These are phyloP conservation scores for Citrullus colocynthis DNA, from an alignment of 306 rosid genomes.

Conservation along the genomic window DNA sequence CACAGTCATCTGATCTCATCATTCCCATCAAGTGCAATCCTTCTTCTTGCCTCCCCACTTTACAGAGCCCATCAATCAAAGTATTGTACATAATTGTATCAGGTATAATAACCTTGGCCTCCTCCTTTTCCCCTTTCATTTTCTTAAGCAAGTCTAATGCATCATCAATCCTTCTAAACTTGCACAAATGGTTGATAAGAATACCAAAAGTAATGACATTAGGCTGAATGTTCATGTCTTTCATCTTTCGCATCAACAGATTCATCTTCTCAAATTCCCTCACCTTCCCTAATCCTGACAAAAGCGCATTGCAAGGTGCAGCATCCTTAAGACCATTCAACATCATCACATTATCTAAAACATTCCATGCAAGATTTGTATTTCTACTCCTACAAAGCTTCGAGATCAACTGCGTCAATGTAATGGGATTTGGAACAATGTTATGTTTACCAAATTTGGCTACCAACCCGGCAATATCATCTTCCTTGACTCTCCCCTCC, in stretches of 20 bases:
- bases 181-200: constrained; percentile 45
- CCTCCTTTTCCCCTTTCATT: constrained; percentile 30
- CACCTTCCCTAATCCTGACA: constrained; percentile 42
- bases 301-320: constrained; percentile 59
- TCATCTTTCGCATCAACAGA: constrained; percentile 47
- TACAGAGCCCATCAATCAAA: constrained; percentile 71
- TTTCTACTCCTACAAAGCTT: constrained; percentile 41
- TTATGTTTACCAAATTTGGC: constrained; percentile 24
- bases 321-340: constrained; percentile 38
- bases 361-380: constrained; percentile 41
- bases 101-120: constrained; percentile 24
- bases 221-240: constrained; percentile 43
- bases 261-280: constrained; percentile 43
- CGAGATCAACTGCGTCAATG: constrained; percentile 42
- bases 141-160: constrained; percentile 46
- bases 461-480: constrained; percentile 38
- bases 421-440: constrained; percentile 32
- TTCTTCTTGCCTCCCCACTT: constrained; percentile 77
- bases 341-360: constrained; percentile 36
- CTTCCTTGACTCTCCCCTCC: constrained; percentile 26
- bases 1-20: constrained; percentile 36
- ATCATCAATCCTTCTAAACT: constrained; percentile 56
- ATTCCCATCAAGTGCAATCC: constrained; percentile 45
- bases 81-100: constrained; percentile 56
- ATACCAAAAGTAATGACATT: constrained; percentile 53